A percentile compares a stretch with the other conserved stretches of the same genome.
phyloP scores from a whole-genome alignment of 208 protist genomes.

The Vickermania spadyakhi region DNA sequence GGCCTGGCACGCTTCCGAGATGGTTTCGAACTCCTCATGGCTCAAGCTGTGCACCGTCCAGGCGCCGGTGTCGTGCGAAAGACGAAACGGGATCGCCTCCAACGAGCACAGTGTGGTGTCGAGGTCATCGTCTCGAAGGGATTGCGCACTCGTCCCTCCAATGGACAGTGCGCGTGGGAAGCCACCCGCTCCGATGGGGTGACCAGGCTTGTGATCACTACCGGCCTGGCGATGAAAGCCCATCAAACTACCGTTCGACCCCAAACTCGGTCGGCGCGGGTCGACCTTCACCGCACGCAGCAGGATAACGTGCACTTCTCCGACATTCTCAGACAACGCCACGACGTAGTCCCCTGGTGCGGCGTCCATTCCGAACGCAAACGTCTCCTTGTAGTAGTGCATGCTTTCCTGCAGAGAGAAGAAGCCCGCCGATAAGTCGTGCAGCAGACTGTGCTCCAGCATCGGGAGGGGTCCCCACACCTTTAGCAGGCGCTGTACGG shows the following conservation, averaged over 20 bases:
- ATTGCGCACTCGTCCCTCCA: background rate
- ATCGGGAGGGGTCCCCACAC: slow-evolving; percentile 81
- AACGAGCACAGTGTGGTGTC: slow-evolving; percentile 11
- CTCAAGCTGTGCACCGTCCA: slow-evolving; percentile 66
- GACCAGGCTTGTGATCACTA: background rate
- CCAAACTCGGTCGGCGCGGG: background rate
- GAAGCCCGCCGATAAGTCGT: slow-evolving; percentile 41
- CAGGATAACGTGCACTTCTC: slow-evolving; percentile 52
- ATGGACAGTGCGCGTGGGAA: background rate
- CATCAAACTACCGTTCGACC: background rate
- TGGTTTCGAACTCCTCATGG: slow-evolving; percentile 53
- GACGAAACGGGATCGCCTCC: slow-evolving; percentile 21
- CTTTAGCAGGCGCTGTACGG: slow-evolving; percentile 53
- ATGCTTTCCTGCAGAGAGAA: slow-evolving; percentile 46
- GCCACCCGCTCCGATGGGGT: background rate
- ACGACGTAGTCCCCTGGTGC: slow-evolving; percentile 63
- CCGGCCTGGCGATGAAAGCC: background rate
- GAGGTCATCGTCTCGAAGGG: background rate
- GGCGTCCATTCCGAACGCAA: slow-evolving; percentile 38
- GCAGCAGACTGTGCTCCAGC: slow-evolving; percentile 56
- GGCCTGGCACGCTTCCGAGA: slow-evolving; percentile 49
- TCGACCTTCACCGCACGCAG: slow-evolving; percentile 14
- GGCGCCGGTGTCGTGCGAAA: slow-evolving; percentile 59
- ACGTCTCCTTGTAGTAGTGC: slow-evolving; percentile 31
- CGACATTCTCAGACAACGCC: slow-evolving; percentile 37